phyloP scores from a whole-genome alignment of 139 green algal genomes.

The Zygnema circumcarinatum region DNA sequence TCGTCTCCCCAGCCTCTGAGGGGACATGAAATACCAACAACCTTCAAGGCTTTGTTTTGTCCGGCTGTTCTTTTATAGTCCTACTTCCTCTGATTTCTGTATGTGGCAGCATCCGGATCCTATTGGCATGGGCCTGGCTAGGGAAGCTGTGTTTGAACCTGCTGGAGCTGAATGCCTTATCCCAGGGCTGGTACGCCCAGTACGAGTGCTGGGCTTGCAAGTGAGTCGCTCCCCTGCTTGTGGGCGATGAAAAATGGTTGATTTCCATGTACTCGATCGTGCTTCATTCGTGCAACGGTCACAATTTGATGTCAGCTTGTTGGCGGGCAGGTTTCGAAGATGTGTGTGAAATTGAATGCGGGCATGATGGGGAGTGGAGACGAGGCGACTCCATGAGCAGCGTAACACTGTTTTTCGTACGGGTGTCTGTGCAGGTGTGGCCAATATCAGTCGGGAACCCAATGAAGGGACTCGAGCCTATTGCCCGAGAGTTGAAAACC shows the following conservation, averaged over 20 bases:
- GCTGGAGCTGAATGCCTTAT: constrained; percentile 46
- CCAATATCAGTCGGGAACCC: constrained; percentile 19
- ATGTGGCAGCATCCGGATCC: constrained; percentile 32
- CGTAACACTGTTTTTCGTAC: too few relatives aligned
- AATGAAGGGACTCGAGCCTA: constrained; percentile 27
- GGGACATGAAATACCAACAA: too few relatives aligned
- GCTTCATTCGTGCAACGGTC: neutral
- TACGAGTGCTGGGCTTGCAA: constrained; percentile 17
- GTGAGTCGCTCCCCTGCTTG: constrained; percentile 3
- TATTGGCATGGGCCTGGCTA: constrained; percentile 24
- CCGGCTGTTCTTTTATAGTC: too few relatives aligned
- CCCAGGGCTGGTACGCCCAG: neutral
- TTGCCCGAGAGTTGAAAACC: constrained; percentile 19
- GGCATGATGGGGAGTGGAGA: too few relatives aligned
- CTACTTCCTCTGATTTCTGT: constrained; percentile 11
- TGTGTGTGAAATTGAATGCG: too few relatives aligned
- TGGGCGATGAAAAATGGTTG: neutral
- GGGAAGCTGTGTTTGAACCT: constrained; percentile 2
- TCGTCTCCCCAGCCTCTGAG: too few relatives aligned
- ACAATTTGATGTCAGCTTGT: neutral
- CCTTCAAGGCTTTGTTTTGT: too few relatives aligned
- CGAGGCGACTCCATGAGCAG: too few relatives aligned
- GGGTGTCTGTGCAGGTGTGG: constrained; percentile 40
- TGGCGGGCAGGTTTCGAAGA: neutral
- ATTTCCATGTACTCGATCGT: neutral